Base-by-base conservation (phyloP, 1,284 basidiomycete species). In the Cutaneotrichosporon daszewskae region DNA sequence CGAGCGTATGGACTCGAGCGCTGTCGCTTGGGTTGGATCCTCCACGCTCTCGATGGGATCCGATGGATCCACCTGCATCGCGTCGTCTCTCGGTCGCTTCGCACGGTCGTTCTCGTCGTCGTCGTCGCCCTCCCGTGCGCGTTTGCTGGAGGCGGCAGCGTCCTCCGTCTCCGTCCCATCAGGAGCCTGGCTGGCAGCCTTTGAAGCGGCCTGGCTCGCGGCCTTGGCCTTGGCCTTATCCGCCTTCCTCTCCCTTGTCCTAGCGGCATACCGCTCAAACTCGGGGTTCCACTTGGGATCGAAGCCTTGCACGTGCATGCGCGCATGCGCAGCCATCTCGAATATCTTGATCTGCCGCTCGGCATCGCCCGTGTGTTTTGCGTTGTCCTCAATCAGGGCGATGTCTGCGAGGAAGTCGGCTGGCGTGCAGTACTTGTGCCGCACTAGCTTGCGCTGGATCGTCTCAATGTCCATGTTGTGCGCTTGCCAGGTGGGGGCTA, bases 401-500 rank as follows among this genome's bases (percentile, higher is more conserved):
- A 97, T 77, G 61, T 97, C 95, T 32, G 83, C 81, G 9, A 96
- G 76, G 73, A 98, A 95, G 45, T 87, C 81, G 38, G 82, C 78
- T 0, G 87, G 85, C 0, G 89, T 91, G 27, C 89, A 79, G 67
- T 98, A 98, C 43, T 83, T 82, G 47, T 83, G 83, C 64, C 82
- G 84, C 73, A 89, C 89, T 13, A 99, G 76, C 44, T 88, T 83
- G 27, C 78, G 75, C 58, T 92, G 85, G 79, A 99, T 91, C 54
- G 79, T 82, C 62, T 97, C 94, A 23, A 98, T 77, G 64, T 94
- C 88, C 73, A 94, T 82, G 58, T 91, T 80, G 64, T 80, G 85
- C 9, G 65, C 59, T 31, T 60, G 56, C 59, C 62, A 68, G 9
- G 51, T 52, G 6, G 49, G 26, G 4, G 32, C 12, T 3, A 32